A percentile compares a stretch with the other conserved stretches of the same genome.
Conservation (phyloP, 768 basidiomycete species). For the Krasilnikovozyma curviuscula region DNA sequence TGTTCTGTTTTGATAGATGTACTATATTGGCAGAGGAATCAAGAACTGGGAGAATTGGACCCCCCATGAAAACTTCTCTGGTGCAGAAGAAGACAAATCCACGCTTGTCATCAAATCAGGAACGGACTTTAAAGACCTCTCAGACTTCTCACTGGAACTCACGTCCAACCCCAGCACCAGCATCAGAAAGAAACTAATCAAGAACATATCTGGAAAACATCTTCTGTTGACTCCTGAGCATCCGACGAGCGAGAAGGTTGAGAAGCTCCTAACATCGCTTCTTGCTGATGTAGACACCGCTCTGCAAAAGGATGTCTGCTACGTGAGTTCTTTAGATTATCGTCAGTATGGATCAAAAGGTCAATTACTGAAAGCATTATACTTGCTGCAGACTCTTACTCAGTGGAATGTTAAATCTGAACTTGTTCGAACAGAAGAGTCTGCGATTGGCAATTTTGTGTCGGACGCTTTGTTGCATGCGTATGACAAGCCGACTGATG, state of each 20-base stretch:
- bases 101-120: slow-evolving; percentile 5
- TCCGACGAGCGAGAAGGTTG: slow-evolving; percentile 38
- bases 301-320: slow-evolving; percentile 57
- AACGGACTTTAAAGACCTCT: slow-evolving; percentile 4
- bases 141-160: slow-evolving; percentile 12
- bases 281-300: slow-evolving; percentile 50
- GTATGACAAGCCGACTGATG: slow-evolving; percentile 27
- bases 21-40: neutral
- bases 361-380: slow-evolving; percentile 37
- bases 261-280: slow-evolving; percentile 40
- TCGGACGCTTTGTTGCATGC: slow-evolving; percentile 66
- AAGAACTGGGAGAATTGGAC: slow-evolving; percentile 4
- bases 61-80: neutral
- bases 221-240: slow-evolving; percentile 43
- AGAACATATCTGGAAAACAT: slow-evolving; percentile 38
- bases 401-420: neutral
- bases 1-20: neutral
- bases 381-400: too few species aligned
- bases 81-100: slow-evolving; percentile 3
- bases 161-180: neutral
- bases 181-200: neutral
- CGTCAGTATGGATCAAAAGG: slow-evolving; percentile 25
- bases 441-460: slow-evolving; percentile 42
- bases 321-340: slow-evolving; percentile 27
- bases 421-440: neutral